Base-by-base conservation (phyloP, 208 protist species). In the Trypanosoma congolense region DNA sequence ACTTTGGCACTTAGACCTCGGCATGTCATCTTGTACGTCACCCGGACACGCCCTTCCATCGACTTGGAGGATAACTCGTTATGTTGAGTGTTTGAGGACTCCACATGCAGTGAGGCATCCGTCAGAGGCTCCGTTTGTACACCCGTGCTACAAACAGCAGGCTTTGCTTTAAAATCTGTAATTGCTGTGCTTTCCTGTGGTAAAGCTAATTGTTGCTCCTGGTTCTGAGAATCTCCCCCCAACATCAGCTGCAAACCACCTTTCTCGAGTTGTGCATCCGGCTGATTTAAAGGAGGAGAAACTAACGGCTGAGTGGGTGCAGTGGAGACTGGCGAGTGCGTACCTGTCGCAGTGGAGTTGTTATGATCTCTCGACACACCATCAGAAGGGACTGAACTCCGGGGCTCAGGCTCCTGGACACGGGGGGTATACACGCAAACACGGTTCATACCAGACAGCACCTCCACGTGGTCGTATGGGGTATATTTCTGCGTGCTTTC, bases 401-500 rank as follows among this genome's bases (percentile, higher is more conserved):
- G 33, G 33, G 33, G 6, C 33, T 38, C 33, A 16, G 33, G 9
- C 12, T 12, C 33, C 33, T 38, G 6, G 6, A 12, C 6, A 12
- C 22, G 42, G 14, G 40, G 21, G 26, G 31, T 46, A 50, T 67
- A 75, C 28, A 54, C 59, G 60, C 73, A 70, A 50, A 72, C 56
- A 29, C 73, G 63, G 54, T 75, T 69, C 56, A 72, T 57, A 19
- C 64, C 73, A 52, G 35, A 26, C 25, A 41, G 41, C 16, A 62
- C 44, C 9, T 65, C 58, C 5, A 29, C 51, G 16, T 47, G 50
- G 5, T 69, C 63, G 33, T 57, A 55, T 18, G 31, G 44, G 14
- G 84, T 46, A 53, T 68, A 80, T 12, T 78, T 67, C 19, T 81
- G 54, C 38, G 79, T 30, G 1, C 60, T 61, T 16, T 70, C 45